A percentile compares a stretch with the other conserved stretches of the same genome.
These are phyloP conservation scores for Psilocybe cubensis DNA, from an alignment of 768 basidiomycete genomes.

Conservation along the genomic window DNA sequence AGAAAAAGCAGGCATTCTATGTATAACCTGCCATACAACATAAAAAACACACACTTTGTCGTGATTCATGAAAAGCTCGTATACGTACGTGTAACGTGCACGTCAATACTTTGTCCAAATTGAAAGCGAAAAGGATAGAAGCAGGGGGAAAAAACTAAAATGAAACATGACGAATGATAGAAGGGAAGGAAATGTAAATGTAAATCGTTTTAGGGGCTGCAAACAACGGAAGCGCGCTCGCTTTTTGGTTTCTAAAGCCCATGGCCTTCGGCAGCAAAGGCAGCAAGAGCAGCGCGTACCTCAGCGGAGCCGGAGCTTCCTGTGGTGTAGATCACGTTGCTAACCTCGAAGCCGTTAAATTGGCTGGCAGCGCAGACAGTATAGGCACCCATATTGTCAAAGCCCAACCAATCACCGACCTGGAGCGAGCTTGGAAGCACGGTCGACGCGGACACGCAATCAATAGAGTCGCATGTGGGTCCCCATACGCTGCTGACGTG, in stretches of 20 bases:
- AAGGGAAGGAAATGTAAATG: no score
- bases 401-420: slow-evolving; percentile 98
- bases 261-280: slow-evolving; percentile 48
- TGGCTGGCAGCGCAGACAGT: slow-evolving; percentile 96
- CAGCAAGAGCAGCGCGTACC: slow-evolving; percentile 53
- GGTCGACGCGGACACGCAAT: slow-evolving; percentile 76
- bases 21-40: neutral
- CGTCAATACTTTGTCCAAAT: neutral
- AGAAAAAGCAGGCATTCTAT: slow-evolving; percentile 36
- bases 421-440: slow-evolving; percentile 68
- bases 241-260: slow-evolving; percentile 30
- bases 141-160: neutral
- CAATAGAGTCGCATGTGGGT: slow-evolving; percentile 97
- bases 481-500: slow-evolving; percentile 88
- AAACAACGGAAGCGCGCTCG: neutral
- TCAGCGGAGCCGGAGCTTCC: slow-evolving; percentile 43
- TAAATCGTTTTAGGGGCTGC: neutral
- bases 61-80: neutral
- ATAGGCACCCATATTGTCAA: slow-evolving; percentile 98
- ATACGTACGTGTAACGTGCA: neutral
- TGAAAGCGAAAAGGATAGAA: neutral
- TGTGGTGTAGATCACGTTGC: slow-evolving; percentile 79
- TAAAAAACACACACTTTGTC: neutral
- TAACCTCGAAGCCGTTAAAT: slow-evolving; percentile 80
- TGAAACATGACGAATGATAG: no score